Evolutionary conservation across 2,329 filamentous ascomycete genomes (phyloP).

Genomic region (Pseudocercospora vitis): DNA sequence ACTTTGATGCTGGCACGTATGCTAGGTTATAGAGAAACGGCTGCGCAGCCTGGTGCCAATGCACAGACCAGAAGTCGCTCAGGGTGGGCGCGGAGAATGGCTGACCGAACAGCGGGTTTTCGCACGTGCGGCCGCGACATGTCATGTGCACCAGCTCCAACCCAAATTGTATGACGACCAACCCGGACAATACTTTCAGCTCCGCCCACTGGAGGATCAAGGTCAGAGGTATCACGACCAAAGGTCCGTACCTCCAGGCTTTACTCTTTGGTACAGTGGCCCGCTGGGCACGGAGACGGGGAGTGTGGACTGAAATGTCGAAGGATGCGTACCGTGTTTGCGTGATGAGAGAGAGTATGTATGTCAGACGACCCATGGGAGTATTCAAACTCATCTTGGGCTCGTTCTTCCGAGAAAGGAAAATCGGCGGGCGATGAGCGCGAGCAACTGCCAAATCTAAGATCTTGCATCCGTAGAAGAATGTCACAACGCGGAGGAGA

Average conservation of each 20-base stretch:
- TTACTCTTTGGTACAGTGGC: too few species aligned
- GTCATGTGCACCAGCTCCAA: conserved; percentile 6
- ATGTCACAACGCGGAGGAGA: neutral
- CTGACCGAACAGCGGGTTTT: neutral
- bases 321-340: conserved; percentile 14
- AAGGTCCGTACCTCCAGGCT: conserved; percentile 8
- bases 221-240: neutral
- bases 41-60: conserved; percentile 18
- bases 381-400: neutral
- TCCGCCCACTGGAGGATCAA: conserved; percentile 4
- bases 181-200: conserved; percentile 1
- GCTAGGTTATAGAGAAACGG: conserved; percentile 10
- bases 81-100: conserved; percentile 12
- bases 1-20: conserved; percentile 1
- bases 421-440: neutral
- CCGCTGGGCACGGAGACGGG: neutral
- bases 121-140: neutral
- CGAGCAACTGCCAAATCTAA: conserved; percentile 5
- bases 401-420: neutral
- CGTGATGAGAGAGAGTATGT: conserved; percentile 1
- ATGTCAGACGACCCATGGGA: neutral
- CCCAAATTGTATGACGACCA: conserved; percentile 5
- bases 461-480: conserved; percentile 14
- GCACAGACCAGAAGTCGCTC: conserved; percentile 9
- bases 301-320: conserved; percentile 7